Percentiles rank a stretch among this genome's conserved stretches.
phyloP scores from a whole-genome alignment of 2,329 filamentous ascomycete species.

The Paraphoma sp. region DNA sequence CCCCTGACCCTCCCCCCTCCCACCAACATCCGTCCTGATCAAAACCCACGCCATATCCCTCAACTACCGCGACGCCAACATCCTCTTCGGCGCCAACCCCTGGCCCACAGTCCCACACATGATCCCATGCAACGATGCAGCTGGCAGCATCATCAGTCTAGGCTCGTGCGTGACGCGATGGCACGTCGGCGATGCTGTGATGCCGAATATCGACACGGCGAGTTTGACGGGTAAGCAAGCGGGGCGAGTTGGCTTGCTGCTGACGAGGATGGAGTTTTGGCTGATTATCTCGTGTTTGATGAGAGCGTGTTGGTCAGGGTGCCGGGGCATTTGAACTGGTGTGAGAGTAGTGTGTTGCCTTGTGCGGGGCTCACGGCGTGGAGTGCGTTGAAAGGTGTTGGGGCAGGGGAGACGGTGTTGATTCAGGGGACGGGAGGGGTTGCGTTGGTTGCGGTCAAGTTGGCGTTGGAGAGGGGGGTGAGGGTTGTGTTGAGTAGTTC shows the following conservation, averaged over 20 bases:
- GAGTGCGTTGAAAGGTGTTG: constrained; percentile 14
- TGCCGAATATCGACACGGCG: not conserved
- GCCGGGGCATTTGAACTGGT: constrained; percentile 11
- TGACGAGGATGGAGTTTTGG: not conserved
- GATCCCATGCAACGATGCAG: constrained; percentile 23
- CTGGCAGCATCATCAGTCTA: constrained; percentile 15
- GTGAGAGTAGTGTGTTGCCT: constrained; percentile 18
- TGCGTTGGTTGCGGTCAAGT: constrained; percentile 32
- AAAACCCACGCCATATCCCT: constrained; percentile 21
- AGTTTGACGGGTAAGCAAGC: not conserved
- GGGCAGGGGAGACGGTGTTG: constrained; percentile 3
- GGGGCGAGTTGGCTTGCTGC: not conserved
- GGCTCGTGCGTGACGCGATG: constrained; percentile 2
- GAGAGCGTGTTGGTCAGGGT: not conserved
- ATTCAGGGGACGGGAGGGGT: constrained; percentile 47
- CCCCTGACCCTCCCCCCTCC: constrained; percentile 1
- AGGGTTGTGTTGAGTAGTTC: constrained; percentile 53
- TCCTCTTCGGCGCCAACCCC: constrained; percentile 9
- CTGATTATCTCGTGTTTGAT: not conserved
- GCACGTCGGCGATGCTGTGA: not conserved
- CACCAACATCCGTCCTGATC: constrained; percentile 15
- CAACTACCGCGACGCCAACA: constrained; percentile 23
- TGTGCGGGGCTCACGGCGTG: constrained; percentile 28
- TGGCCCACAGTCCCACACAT: constrained; percentile 12
- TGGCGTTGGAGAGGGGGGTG: constrained; percentile 20